Conservation (phyloP, 2,329 filamentous ascomycete species). For the Claviceps sorghi region DNA sequence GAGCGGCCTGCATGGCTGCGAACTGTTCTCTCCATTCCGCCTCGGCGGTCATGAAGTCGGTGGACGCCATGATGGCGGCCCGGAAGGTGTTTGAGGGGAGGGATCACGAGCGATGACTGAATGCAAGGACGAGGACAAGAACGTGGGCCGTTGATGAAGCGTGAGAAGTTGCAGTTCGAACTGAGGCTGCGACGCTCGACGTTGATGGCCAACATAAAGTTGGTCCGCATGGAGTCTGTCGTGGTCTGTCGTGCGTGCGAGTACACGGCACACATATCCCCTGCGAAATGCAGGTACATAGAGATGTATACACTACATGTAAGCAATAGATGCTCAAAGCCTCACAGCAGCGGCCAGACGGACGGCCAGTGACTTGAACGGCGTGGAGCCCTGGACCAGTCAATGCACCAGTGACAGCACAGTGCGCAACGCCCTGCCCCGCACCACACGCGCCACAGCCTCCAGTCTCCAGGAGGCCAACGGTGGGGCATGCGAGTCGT, state of each 20-base stretch:
- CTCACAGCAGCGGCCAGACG: too few relatives aligned
- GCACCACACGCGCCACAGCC: too few relatives aligned
- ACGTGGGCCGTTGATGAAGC: neutral
- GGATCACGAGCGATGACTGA: neutral
- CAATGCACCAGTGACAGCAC: too few relatives aligned
- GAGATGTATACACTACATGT: too few relatives aligned
- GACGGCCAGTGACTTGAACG: too few relatives aligned
- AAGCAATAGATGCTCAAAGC: too few relatives aligned
- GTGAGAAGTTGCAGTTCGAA: neutral
- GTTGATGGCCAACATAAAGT: neutral
- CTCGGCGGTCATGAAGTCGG: constrained; percentile 26
- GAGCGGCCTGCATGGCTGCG: constrained; percentile 69
- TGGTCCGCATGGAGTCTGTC: neutral
- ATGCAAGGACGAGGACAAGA: neutral
- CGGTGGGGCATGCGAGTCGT: neutral
- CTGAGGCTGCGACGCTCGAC: neutral
- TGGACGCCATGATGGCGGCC: constrained; percentile 18
- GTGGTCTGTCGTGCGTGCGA: too few relatives aligned
- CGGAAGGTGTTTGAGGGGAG: neutral
- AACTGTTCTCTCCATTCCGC: constrained; percentile 74
- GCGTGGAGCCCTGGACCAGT: too few relatives aligned
- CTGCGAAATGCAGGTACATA: too few relatives aligned
- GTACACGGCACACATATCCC: too few relatives aligned
- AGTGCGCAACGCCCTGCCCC: too few relatives aligned
- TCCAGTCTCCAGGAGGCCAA: too few relatives aligned